These are phyloP conservation scores for Alternaria atra DNA, from an alignment of 2,329 filamentous ascomycete genomes.

Conservation along the genomic window DNA sequence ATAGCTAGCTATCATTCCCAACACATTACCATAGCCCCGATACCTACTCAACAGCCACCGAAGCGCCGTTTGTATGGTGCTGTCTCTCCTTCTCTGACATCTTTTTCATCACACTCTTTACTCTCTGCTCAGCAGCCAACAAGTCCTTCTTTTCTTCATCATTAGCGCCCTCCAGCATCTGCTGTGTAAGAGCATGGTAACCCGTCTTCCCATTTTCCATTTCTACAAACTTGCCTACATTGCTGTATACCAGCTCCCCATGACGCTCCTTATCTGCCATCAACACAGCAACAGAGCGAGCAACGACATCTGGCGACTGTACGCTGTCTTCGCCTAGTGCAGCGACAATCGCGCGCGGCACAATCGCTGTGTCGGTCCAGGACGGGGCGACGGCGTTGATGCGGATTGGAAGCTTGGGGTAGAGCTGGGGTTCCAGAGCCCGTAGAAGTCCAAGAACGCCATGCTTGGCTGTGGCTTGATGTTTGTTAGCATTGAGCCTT, in stretches of 20 bases:
- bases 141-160: conserved; percentile 14
- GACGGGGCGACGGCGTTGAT: conserved; percentile 46
- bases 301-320: conserved; percentile 38
- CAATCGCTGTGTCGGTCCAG: conserved; percentile 44
- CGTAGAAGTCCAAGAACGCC: conserved; percentile 44
- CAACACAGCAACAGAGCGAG: conserved; percentile 32
- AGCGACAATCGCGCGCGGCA: conserved; percentile 20
- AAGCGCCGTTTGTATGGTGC: neutral
- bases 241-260: conserved; percentile 39
- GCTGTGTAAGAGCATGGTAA: conserved; percentile 25
- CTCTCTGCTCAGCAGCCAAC: neutral
- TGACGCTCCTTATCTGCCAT: conserved; percentile 40
- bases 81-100: neutral
- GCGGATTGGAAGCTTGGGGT: conserved; percentile 39
- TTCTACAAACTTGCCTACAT: conserved; percentile 36
- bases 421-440: conserved; percentile 29
- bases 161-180: conserved; percentile 24
- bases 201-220: conserved; percentile 40
- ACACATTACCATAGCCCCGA: neutral
- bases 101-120: conserved; percentile 2
- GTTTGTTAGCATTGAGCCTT: conserved; percentile 10
- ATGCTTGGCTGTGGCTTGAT: conserved; percentile 41
- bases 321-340: conserved; percentile 26
- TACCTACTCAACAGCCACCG: neutral
- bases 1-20: neutral